Evolutionary conservation across 1,284 basidiomycete species (phyloP).

Genomic region (Leccinum griseonigrum): DNA sequence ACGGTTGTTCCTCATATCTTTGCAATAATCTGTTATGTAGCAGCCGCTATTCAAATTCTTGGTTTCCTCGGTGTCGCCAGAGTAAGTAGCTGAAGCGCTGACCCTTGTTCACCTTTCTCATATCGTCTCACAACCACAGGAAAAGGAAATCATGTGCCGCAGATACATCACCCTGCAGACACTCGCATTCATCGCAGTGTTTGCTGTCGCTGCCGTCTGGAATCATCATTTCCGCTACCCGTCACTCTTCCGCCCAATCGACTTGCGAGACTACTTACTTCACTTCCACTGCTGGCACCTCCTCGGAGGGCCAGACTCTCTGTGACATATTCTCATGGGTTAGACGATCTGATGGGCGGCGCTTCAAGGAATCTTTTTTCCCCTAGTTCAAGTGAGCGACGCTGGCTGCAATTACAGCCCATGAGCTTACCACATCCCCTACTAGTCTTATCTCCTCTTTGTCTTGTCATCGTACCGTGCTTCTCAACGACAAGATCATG

Average conservation of each 20-base stretch:
- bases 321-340: constrained; percentile 90
- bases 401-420: neutral
- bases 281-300: constrained; percentile 34
- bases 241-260: constrained; percentile 67
- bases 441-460: constrained; percentile 72
- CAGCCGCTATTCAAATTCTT: constrained; percentile 68
- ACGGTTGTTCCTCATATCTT: constrained; percentile 73
- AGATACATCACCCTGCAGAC: constrained; percentile 74
- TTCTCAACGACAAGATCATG: constrained; percentile 76
- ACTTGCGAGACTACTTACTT: constrained; percentile 69
- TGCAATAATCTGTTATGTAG: constrained; percentile 72
- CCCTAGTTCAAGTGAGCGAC: constrained; percentile 61
- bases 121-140: constrained; percentile 43
- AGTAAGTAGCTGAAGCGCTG: constrained; percentile 41
- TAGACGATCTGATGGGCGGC: constrained; percentile 83
- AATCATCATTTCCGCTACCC: constrained; percentile 73
- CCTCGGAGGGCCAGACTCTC: constrained; percentile 61
- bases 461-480: constrained; percentile 72
- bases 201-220: constrained; percentile 78
- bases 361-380: constrained; percentile 80
- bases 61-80: constrained; percentile 81
- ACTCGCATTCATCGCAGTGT: constrained; percentile 54
- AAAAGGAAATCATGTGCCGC: constrained; percentile 74
- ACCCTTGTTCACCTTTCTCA: neutral
- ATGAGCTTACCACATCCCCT: constrained; percentile 8